phyloP scores from a whole-genome alignment of 2,329 filamentous ascomycete species.

The Colletotrichum godetiae region DNA sequence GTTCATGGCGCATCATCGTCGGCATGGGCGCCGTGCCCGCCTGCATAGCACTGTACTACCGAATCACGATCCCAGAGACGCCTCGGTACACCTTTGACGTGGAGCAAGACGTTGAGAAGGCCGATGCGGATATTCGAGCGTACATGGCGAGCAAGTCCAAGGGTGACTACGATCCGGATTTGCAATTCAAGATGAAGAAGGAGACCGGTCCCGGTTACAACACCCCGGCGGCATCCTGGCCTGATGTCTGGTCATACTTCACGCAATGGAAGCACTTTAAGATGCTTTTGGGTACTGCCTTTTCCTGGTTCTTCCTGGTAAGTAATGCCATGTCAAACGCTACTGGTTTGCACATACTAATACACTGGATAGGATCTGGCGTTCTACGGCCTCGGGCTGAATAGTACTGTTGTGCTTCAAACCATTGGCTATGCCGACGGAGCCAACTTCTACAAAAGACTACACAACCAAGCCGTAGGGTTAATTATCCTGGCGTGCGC shows the following conservation, averaged over 20 bases:
- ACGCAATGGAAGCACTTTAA: constrained; percentile 76
- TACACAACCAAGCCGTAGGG: constrained; percentile 79
- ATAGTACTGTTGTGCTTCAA: constrained; percentile 76
- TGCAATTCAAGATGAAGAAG: constrained; percentile 65
- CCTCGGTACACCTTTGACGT: constrained; percentile 88
- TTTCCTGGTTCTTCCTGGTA: constrained; percentile 84
- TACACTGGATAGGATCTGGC: constrained; percentile 65
- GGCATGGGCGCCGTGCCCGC: constrained; percentile 83
- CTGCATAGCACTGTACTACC: constrained; percentile 84
- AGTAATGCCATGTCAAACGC: too few species aligned
- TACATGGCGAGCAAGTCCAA: constrained; percentile 62
- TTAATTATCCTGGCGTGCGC: constrained; percentile 83
- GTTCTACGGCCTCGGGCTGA: constrained; percentile 79
- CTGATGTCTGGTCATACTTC: constrained; percentile 76
- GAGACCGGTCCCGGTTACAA: constrained; percentile 64
- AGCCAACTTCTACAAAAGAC: constrained; percentile 72
- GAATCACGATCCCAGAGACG: constrained; percentile 87
- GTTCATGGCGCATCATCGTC: constrained; percentile 85
- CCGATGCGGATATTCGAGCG: constrained; percentile 76
- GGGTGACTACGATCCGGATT: constrained; percentile 59
- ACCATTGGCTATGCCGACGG: constrained; percentile 78
- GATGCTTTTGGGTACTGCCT: constrained; percentile 78
- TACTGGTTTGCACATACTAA: constrained; percentile 29
- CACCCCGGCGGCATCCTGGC: constrained; percentile 76
- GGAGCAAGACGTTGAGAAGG: constrained; percentile 79